Percentiles rank a stretch among this genome's conserved stretches.
These are phyloP conservation scores for Cercospora janseana DNA, from an alignment of 2,329 filamentous ascomycete species.

Conservation along the genomic window DNA sequence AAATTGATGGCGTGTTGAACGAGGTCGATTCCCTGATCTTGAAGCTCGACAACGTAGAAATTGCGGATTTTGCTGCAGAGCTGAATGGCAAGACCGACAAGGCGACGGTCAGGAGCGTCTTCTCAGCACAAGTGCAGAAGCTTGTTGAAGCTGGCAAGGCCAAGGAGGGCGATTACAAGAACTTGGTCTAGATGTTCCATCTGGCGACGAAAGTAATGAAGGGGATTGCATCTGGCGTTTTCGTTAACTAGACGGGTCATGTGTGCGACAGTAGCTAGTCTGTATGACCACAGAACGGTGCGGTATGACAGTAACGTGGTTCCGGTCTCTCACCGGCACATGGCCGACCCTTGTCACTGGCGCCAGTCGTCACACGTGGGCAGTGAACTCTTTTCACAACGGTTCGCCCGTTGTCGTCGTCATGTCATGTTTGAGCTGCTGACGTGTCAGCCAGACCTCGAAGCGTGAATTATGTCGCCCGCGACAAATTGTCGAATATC, in stretches of 20 bases:
- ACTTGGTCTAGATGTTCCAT: conserved; percentile 31
- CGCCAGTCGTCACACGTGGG: neutral
- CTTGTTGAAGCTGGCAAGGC: conserved; percentile 80
- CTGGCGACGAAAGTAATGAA: neutral
- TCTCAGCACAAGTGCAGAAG: conserved; percentile 72
- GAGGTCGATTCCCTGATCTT: conserved; percentile 84
- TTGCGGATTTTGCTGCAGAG: conserved; percentile 77
- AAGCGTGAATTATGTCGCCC: too few species aligned
- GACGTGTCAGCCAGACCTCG: too few species aligned
- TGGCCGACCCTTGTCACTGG: neutral
- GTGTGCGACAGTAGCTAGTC: conserved; percentile 1
- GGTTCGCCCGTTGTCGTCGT: neutral
- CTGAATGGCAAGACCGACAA: conserved; percentile 74
- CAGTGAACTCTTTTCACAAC: neutral
- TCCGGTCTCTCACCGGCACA: conserved; percentile 4
- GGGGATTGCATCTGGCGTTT: conserved; percentile 2
- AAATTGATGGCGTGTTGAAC: conserved; percentile 77
- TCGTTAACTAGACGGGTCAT: neutral
- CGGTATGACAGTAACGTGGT: neutral
- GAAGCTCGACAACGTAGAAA: conserved; percentile 88
- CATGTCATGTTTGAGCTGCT: too few species aligned
- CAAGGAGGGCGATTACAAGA: conserved; percentile 78
- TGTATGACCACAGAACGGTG: conserved; percentile 4
- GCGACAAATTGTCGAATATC: too few species aligned
- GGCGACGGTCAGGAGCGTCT: conserved; percentile 81